Evolutionary conservation across 768 basidiomycete genomes (phyloP).

Genomic region (Trametes cinnabarina): DNA sequence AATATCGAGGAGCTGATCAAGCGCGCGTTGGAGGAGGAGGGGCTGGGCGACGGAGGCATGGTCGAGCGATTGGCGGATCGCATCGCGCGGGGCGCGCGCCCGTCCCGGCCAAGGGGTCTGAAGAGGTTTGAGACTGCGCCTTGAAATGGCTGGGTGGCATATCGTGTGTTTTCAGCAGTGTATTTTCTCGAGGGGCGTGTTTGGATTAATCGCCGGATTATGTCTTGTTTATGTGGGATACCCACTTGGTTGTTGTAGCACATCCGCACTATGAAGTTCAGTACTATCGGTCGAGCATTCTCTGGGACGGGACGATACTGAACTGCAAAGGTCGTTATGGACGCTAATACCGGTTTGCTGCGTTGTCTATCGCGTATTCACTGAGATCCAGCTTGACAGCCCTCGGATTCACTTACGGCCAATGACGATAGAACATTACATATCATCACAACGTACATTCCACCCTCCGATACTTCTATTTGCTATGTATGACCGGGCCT

Average conservation of each 20-base stretch:
- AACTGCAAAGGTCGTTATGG: too few species aligned
- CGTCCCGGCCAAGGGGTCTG: constrained; percentile 48
- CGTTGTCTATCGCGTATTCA: too few species aligned
- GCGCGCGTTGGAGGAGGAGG: constrained; percentile 55
- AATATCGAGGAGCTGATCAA: constrained; percentile 68
- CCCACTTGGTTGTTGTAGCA: background rate
- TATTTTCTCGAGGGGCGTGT: background rate
- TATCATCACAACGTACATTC: constrained; percentile 11
- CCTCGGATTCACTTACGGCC: background rate
- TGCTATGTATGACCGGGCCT: background rate
- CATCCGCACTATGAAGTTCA: background rate
- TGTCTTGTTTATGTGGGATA: background rate
- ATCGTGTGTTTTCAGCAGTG: background rate
- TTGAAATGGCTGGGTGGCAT: background rate
- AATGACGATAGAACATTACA: background rate
- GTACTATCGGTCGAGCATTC: background rate
- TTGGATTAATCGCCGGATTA: background rate
- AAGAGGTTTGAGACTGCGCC: constrained; percentile 63
- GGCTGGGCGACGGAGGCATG: constrained; percentile 43
- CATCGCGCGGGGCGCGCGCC: constrained; percentile 52
- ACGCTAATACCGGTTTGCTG: too few species aligned
- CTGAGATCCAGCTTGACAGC: too few species aligned
- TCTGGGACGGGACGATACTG: background rate
- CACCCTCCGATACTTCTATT: constrained; percentile 1
- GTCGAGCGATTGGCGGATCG: constrained; percentile 63